Base-by-base conservation (phyloP, 192 early-diverging fungal species). In the Radiomyces spectabilis region DNA sequence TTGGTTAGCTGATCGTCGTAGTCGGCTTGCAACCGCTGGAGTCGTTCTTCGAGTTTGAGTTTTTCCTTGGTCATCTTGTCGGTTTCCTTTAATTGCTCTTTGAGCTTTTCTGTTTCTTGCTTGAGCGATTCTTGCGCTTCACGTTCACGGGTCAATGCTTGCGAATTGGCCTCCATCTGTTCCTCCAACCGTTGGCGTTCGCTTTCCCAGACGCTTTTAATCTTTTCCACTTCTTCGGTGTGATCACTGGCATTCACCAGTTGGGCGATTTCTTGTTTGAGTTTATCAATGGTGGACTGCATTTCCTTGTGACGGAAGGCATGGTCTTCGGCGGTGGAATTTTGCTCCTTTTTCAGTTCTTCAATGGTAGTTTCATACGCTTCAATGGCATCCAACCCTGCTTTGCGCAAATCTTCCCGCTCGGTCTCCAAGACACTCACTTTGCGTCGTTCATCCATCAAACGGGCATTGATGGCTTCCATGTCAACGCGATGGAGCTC, bases 171-270 rank as follows among this genome's bases (percentile, higher is more conserved):
- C n/a, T 61, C 59, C 4, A 68, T 32, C 40, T 67, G 61, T 9
- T 73, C 72, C 39, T 73, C 64, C 0, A 78, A 39, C 15, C 74
- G 57, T 27, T 73, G 67, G 51, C 66, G 72, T 31, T 81, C 79
- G 2, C 57, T 59, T 29, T 78, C 76, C 68, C 70, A 78, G 2
- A 78, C 56, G 25, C 63, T 54, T 43, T 75, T 73, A 30, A 81
- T 59, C 16, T 72, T 76, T 32, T 76, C 72, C 0, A 78, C 51
- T 37, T 53, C 34, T 61, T 51, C 4, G 35, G 29, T 26, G 69
- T 52, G 59, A 59, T 44, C 16, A 16, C 69, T 69, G 57, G 66
- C 69, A 12, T 58, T 59, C 8, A 72, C 71, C n/a, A 79, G 45
- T 30, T 78, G 57, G 21, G 73, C 51, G 3, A 82, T 61, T 31